A percentile compares a stretch with the other conserved stretches of the same genome.
These are phyloP conservation scores for Verticillium dahliae DNA, from an alignment of 2,329 filamentous ascomycete genomes.

Conservation along the genomic window DNA sequence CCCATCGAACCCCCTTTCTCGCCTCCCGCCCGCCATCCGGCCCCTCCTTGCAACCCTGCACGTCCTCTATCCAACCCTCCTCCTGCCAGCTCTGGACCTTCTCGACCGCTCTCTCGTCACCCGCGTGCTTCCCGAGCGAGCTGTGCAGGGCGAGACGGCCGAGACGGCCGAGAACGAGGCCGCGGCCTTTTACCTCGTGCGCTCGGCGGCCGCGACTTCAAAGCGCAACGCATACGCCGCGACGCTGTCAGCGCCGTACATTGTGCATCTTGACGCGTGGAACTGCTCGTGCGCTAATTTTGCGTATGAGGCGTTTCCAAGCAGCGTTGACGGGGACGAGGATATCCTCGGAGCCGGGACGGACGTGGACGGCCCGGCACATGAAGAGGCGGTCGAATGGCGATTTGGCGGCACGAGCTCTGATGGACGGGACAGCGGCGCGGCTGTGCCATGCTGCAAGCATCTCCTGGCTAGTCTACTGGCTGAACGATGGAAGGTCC, in stretches of 20 bases:
- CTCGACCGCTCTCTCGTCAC: constrained; percentile 72
- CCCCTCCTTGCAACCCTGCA: constrained; percentile 72
- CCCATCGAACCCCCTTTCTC: constrained; percentile 12
- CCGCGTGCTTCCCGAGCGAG: constrained; percentile 32
- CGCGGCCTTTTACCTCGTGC: constrained; percentile 53
- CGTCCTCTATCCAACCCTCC: constrained; percentile 71
- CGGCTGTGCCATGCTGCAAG: constrained; percentile 64
- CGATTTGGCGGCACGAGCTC: constrained; percentile 45
- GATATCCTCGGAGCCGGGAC: constrained; percentile 9
- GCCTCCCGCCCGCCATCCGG: constrained; percentile 31
- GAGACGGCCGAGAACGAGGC: background rate
- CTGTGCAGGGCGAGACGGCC: background rate
- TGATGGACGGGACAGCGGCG: constrained; percentile 21
- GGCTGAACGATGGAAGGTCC: constrained; percentile 55
- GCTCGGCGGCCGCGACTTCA: constrained; percentile 40
- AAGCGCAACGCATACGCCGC: constrained; percentile 17
- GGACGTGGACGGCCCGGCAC: constrained; percentile 5
- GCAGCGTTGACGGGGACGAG: constrained; percentile 10
- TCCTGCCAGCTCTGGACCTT: constrained; percentile 82
- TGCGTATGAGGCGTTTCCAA: constrained; percentile 62
- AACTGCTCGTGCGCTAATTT: constrained; percentile 88
- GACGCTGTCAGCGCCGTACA: constrained; percentile 40
- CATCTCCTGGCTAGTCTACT: constrained; percentile 82
- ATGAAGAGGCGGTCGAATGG: constrained; percentile 14
- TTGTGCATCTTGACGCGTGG: constrained; percentile 72